These are phyloP conservation scores for Aspergillus sp. DNA, from an alignment of 2,329 filamentous ascomycete species.

Conservation along the genomic window DNA sequence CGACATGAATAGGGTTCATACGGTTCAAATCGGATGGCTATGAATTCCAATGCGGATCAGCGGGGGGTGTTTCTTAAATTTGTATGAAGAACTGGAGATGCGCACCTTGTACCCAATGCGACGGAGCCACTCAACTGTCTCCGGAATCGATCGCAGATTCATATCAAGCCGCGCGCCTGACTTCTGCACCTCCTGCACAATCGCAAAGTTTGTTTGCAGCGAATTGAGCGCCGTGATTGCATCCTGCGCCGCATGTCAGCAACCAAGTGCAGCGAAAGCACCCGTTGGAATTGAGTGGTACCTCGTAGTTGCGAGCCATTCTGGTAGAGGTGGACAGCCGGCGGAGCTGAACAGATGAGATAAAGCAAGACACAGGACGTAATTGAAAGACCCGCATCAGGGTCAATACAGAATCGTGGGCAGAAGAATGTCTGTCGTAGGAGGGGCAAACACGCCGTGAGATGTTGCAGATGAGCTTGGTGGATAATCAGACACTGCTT, in stretches of 20 bases:
- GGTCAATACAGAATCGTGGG: constrained; percentile 9
- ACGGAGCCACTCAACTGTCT: constrained; percentile 75
- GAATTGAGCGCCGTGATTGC: constrained; percentile 73
- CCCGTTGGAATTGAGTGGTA: constrained; percentile 18
- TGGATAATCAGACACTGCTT: too few species aligned
- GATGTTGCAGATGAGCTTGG: too few species aligned
- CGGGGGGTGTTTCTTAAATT: background rate
- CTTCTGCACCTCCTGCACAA: constrained; percentile 74
- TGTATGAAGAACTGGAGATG: constrained; percentile 19
- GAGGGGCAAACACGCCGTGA: background rate
- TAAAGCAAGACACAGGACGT: constrained; percentile 8
- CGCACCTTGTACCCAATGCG: constrained; percentile 73
- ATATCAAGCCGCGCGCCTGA: constrained; percentile 62
- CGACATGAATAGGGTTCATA: constrained; percentile 73
- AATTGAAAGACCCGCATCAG: constrained; percentile 30
- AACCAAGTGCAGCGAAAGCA: background rate
- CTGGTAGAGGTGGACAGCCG: constrained; percentile 29
- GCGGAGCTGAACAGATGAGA: constrained; percentile 17
- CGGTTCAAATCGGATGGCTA: constrained; percentile 62
- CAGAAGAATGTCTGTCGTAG: background rate
- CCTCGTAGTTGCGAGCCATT: constrained; percentile 42
- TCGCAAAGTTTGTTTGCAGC: constrained; percentile 75
- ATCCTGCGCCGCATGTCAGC: constrained; percentile 45
- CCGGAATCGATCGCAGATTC: constrained; percentile 74
- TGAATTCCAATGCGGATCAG: background rate